Evolutionary conservation across 768 basidiomycete species (phyloP).

Genomic region (Thelephora aurantiotincta): DNA sequence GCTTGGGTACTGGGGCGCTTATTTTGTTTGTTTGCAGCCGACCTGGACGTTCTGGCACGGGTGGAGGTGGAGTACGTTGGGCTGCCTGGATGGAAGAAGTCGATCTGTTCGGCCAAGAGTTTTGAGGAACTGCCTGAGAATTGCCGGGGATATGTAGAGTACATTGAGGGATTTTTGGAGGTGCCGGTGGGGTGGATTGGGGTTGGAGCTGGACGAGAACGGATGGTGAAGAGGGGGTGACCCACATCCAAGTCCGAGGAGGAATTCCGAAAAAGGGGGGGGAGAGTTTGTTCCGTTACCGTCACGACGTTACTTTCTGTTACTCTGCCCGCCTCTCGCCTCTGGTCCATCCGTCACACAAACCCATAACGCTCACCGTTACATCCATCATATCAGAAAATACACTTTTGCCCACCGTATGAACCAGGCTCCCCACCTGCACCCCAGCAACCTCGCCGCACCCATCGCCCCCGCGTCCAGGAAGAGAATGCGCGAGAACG

Average conservation of each 20-base stretch:
- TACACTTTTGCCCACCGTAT: slow-evolving; percentile 9
- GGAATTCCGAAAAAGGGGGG: neutral
- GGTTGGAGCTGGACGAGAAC: slow-evolving; percentile 76
- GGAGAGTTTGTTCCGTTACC: neutral
- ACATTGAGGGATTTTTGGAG: slow-evolving; percentile 63
- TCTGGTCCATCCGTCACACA: slow-evolving; percentile 1
- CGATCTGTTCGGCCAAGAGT: slow-evolving; percentile 46
- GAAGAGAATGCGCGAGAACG: slow-evolving; percentile 57
- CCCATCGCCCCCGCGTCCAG: slow-evolving; percentile 18
- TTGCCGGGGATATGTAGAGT: slow-evolving; percentile 76
- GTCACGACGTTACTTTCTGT: neutral
- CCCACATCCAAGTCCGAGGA: neutral
- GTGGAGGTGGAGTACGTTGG: slow-evolving; percentile 83
- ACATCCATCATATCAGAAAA: slow-evolving; percentile 5
- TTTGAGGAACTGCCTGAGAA: slow-evolving; percentile 73
- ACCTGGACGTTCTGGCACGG: slow-evolving; percentile 64
- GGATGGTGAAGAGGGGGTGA: slow-evolving; percentile 37
- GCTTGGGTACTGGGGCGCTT: neutral
- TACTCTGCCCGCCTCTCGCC: neutral
- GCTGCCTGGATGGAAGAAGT: slow-evolving; percentile 80
- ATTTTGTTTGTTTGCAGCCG: slow-evolving; percentile 32
- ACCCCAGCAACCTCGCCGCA: slow-evolving; percentile 5
- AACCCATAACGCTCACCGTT: slow-evolving; percentile 8
- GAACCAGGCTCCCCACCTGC: slow-evolving; percentile 9
- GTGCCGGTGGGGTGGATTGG: slow-evolving; percentile 87